These are phyloP conservation scores for Tetradesmus obliquus DNA, from an alignment of 139 green algal genomes.

Conservation along the genomic window DNA sequence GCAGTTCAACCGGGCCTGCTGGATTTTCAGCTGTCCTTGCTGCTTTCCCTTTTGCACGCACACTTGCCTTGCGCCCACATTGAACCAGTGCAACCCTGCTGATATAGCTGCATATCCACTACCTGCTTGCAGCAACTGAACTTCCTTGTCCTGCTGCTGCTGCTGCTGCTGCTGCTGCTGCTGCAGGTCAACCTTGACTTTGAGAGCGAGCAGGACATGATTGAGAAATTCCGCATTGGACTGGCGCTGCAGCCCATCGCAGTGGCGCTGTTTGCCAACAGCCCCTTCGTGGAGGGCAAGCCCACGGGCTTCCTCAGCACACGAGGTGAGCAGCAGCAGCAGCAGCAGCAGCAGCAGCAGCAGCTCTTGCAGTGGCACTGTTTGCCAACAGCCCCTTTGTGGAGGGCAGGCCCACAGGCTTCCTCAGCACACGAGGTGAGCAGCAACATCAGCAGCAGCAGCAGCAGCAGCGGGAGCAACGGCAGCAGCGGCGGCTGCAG, in stretches of 20 bases:
- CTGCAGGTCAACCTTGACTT: slow-evolving; percentile 95
- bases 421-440: background rate
- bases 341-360: slow-evolving; percentile 17
- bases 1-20: no score
- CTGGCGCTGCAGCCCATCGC: slow-evolving; percentile 98
- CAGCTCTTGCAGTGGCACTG: background rate
- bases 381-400: background rate
- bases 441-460: background rate
- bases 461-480: background rate
- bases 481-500: background rate
- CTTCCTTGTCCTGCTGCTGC: no score
- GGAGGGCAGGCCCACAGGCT: background rate
- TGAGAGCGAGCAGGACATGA: slow-evolving; percentile 95
- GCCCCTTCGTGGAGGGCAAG: slow-evolving; percentile 95
- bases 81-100: no score
- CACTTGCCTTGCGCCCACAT: no score
- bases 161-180: background rate
- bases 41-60: no score
- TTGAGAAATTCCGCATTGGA: slow-evolving; percentile 96
- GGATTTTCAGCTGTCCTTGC: no score
- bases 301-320: slow-evolving; percentile 71
- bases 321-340: slow-evolving; percentile 13
- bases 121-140: no score
- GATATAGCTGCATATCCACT: no score
- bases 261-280: slow-evolving; percentile 98